Percentiles rank a stretch among this genome's conserved stretches.
Conservation (phyloP, 352 stramenopile genomes). For the Albugo candida region DNA sequence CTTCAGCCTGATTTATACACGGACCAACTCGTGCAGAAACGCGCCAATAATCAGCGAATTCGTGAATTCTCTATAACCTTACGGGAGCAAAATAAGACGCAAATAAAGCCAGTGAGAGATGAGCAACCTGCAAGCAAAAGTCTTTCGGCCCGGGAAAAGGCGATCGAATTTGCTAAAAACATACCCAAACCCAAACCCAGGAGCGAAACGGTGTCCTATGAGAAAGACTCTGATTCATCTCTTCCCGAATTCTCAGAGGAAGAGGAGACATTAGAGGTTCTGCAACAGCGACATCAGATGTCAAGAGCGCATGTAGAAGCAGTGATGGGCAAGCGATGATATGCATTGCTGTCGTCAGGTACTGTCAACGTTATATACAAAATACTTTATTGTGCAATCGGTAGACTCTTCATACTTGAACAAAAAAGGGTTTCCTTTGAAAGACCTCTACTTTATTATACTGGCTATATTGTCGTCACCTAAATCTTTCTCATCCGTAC, state of each 20-base stretch:
- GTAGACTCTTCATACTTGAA: too few species aligned
- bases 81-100: slow-evolving; percentile 45
- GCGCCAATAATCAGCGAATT: slow-evolving; percentile 52
- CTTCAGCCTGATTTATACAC: slow-evolving; percentile 72
- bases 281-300: slow-evolving; percentile 47
- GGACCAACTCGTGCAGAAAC: slow-evolving; percentile 59
- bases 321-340: slow-evolving; percentile 22
- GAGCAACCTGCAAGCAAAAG: slow-evolving; percentile 14
- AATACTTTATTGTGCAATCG: too few species aligned
- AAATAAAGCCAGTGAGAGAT: neutral
- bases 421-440: too few species aligned
- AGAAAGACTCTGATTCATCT: slow-evolving; percentile 3
- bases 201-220: slow-evolving; percentile 3
- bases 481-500: too few species aligned
- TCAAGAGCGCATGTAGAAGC: slow-evolving; percentile 59
- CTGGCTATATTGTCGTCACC: too few species aligned
- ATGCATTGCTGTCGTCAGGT: neutral
- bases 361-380: too few species aligned
- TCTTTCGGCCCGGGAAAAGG: slow-evolving; percentile 46
- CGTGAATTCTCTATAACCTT: slow-evolving; percentile 73
- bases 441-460: too few species aligned
- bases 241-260: slow-evolving; percentile 9
- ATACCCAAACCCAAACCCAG: slow-evolving; percentile 41
- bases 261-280: slow-evolving; percentile 2
- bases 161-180: slow-evolving; percentile 56